Percentiles rank a stretch among this genome's conserved stretches.
Conservation (phyloP, 495 filamentous ascomycete species). For the Penicillium maclennaniae region DNA sequence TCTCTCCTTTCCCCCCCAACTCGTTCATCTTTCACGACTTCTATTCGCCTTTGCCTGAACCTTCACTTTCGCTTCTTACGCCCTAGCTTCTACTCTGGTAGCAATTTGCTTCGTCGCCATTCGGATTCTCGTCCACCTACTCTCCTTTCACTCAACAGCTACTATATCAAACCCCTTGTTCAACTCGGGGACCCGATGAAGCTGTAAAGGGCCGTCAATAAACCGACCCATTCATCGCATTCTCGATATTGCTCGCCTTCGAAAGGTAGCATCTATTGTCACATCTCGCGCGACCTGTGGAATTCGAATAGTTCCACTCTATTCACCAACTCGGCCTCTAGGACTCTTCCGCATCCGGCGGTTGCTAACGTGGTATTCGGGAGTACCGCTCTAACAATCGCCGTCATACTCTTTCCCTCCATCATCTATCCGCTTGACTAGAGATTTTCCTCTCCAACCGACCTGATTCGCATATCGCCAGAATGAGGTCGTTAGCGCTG, state of each 20-base stretch:
- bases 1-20: slow-evolving; percentile 9
- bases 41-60: slow-evolving; percentile 13
- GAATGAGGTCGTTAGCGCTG: slow-evolving; percentile 40
- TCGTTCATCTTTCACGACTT: slow-evolving; percentile 6
- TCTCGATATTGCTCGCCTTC: background rate
- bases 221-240: background rate
- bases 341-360: slow-evolving; percentile 42
- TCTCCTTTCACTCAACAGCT: slow-evolving; percentile 7
- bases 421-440: slow-evolving; percentile 5
- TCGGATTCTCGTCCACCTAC: slow-evolving; percentile 5
- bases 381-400: slow-evolving; percentile 31
- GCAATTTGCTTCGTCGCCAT: slow-evolving; percentile 6
- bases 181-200: slow-evolving; percentile 3
- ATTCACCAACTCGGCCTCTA: slow-evolving; percentile 8
- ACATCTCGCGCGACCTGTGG: slow-evolving; percentile 3
- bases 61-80: slow-evolving; percentile 8
- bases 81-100: slow-evolving; percentile 4
- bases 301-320: slow-evolving; percentile 6
- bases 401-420: slow-evolving; percentile 22
- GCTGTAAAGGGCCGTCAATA: background rate
- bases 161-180: background rate
- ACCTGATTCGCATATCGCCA: slow-evolving; percentile 13
- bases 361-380: slow-evolving; percentile 35
- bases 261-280: slow-evolving; percentile 3
- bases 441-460: slow-evolving; percentile 6